Evolutionary conservation across 2,329 filamentous ascomycete genomes (phyloP).

Genomic region (Hymenoscyphus linearis): DNA sequence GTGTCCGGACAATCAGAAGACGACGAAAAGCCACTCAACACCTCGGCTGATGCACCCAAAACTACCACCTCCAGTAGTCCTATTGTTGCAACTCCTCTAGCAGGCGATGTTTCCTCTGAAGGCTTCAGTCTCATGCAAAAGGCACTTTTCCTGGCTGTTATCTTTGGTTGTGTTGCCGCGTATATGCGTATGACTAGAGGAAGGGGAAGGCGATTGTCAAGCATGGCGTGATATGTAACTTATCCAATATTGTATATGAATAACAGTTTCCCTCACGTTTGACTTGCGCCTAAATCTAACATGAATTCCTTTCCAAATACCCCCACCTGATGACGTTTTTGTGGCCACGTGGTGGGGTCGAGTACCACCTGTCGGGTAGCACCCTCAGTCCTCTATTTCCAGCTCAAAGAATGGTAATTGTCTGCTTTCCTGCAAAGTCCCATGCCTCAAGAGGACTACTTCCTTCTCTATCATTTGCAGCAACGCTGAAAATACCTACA

Average conservation of each 20-base stretch:
- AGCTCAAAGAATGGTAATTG: background rate
- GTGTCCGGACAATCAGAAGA: slow-evolving; percentile 27
- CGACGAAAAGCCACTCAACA: slow-evolving; percentile 17
- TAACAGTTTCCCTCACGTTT: background rate
- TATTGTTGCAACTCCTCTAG: slow-evolving; percentile 17
- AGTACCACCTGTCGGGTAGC: background rate
- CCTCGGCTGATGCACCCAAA: slow-evolving; percentile 9
- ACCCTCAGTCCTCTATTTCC: background rate
- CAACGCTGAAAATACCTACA: slow-evolving; percentile 6
- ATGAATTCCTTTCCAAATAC: no score
- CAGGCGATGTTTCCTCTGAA: slow-evolving; percentile 20
- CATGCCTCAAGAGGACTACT: background rate
- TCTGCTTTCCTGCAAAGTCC: background rate
- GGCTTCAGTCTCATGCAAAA: slow-evolving; percentile 45
- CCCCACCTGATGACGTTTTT: no score
- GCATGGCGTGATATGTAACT: slow-evolving; percentile 24
- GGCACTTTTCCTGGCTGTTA: slow-evolving; percentile 44
- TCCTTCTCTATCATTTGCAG: background rate
- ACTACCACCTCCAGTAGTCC: slow-evolving; percentile 18
- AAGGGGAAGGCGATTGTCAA: slow-evolving; percentile 29
- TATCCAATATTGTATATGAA: slow-evolving; percentile 1
- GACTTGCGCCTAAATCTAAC: background rate
- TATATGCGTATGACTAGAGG: slow-evolving; percentile 41
- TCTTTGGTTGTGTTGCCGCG: slow-evolving; percentile 41
- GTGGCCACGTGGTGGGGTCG: no score